These are phyloP conservation scores for Hypoxylon sp. DNA, from an alignment of 2,329 filamentous ascomycete species.

Conservation along the genomic window DNA sequence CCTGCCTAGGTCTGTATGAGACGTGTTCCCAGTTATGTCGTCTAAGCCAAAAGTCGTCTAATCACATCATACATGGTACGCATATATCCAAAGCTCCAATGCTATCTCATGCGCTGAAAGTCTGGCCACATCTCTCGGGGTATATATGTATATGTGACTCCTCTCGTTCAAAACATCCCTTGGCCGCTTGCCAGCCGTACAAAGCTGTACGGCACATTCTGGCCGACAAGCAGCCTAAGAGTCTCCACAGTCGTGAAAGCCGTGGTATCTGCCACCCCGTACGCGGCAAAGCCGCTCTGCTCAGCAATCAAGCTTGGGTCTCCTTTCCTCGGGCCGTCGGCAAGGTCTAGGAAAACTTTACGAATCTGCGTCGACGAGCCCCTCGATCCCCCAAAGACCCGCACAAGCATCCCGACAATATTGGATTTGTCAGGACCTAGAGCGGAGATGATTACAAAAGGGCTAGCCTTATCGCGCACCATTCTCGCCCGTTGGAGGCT, in stretches of 20 bases:
- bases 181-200: constrained; percentile 78
- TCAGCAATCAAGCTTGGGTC: constrained; percentile 80
- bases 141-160: constrained; percentile 32
- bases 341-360: constrained; percentile 86
- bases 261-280: constrained; percentile 83
- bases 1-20: constrained; percentile 8
- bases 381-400: constrained; percentile 72
- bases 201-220: constrained; percentile 91
- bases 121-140: constrained; percentile 27
- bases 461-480: constrained; percentile 68
- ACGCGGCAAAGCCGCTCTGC: constrained; percentile 82
- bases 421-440: constrained; percentile 83
- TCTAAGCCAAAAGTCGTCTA: constrained; percentile 28
- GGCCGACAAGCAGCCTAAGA: constrained; percentile 81
- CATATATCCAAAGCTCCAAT: constrained; percentile 21
- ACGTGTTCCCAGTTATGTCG: constrained; percentile 23
- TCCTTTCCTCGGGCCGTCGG: constrained; percentile 75
- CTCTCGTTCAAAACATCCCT: constrained; percentile 60
- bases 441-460: constrained; percentile 86
- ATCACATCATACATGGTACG: constrained; percentile 25
- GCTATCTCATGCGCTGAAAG: constrained; percentile 12
- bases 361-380: constrained; percentile 59
- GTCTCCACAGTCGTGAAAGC: constrained; percentile 90
- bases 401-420: constrained; percentile 81
- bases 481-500: constrained; percentile 68